Evolutionary conservation across 2,329 filamentous ascomycete genomes (phyloP), one percentile per base, ranked within the genome.

Genomic region (Calonectria leucothoes): DNA sequence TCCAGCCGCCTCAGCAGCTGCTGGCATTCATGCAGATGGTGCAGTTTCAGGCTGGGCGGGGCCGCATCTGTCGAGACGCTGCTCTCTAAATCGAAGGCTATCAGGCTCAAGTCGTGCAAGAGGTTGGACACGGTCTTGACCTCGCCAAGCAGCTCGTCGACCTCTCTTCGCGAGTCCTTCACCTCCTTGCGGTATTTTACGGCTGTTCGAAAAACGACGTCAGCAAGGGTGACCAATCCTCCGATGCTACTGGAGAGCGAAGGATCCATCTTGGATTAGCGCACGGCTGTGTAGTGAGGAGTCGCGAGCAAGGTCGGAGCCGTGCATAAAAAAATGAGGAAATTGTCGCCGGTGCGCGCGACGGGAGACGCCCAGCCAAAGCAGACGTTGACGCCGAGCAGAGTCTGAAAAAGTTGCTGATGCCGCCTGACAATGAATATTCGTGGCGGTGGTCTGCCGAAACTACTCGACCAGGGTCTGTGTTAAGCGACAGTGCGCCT

Each of bases 181-280:
- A 61, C 57, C 10, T 17, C 42, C n/a, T 37, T 74, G 31, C 6
- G 23, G 14, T 75, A 76, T 39, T 69, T 75, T 0, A 17, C 31
- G 1, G 29, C 69, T 2, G 29, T 20, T 4, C 70, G 33, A 31
- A 75, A 76, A 1, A 73, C 37, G 4, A 74, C 66, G 29, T 78
- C 72, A 27, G 74, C 69, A 0, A 78, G 51, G 4, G 69, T 6
- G 4, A 75, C 72, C 2, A 76, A 39, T 1, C 72, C 75, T 2
- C 69, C 71, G 15, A 76, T 72, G 33, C 75, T 75, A 0, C 69
- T 70, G 4, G 74, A 69, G 11, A 73, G 17, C 1, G 74, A 75
- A 8, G 66, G 72, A 39, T 70, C 69, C 48, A 65, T 70, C n/a
- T n/a, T n/a, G n/a, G n/a, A n/a, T n/a, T n/a, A n/a, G n/a, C n/a